Evolutionary conservation across 2,329 filamentous ascomycete genomes (phyloP), one percentile per base, ranked within the genome.

Genomic region (Paracoccidioides brasiliensis): DNA sequence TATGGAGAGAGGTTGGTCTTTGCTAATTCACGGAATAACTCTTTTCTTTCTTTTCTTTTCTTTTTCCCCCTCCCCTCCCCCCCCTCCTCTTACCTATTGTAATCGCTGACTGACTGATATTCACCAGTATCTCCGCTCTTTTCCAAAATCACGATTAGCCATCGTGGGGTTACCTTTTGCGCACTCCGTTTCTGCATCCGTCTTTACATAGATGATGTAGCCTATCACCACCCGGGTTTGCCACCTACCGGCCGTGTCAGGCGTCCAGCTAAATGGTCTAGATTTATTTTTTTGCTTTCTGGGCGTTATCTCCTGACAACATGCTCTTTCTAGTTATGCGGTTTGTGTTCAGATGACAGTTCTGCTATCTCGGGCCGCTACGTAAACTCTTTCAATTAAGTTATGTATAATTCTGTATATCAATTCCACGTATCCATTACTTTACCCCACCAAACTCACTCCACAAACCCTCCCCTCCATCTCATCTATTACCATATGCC

Each of bases 1-100:
- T 93, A 97, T 67, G 93, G 93, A 71, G 91, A 96, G 70, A 74
- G 71, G 72, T 73, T 75, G 85, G 85, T 53, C 10, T 40, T 9
- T 44, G 14, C 35, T 8, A 43, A 41, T 15, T 4, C 7, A 3
- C 38, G 14, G 10, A 22, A 22, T 22, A 22, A 22, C 22, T 22
- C 22, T 22, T 22, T 22, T 22, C 2, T 22, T 22, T 22, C 22
- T 22, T 22, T 22, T 22, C 22, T 22, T 22, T 22, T 22, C 22
- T 22, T 22, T 22, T 22, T 22, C 2, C 2, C 2, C 22, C 2
- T 22, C 2, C 22, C 22, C 2, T 22, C 2, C 22, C 8, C 28
- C 41, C 7, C 37, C 35, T n/a, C n/a, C 7, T n/a, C 9, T 48
- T n/a, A 35, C 44, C 7, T 15, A 44, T 41, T 40, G 28, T 38